Base-by-base conservation (phyloP, 2,329 filamentous ascomycete genomes). In the Furcasterigmium sp. region DNA sequence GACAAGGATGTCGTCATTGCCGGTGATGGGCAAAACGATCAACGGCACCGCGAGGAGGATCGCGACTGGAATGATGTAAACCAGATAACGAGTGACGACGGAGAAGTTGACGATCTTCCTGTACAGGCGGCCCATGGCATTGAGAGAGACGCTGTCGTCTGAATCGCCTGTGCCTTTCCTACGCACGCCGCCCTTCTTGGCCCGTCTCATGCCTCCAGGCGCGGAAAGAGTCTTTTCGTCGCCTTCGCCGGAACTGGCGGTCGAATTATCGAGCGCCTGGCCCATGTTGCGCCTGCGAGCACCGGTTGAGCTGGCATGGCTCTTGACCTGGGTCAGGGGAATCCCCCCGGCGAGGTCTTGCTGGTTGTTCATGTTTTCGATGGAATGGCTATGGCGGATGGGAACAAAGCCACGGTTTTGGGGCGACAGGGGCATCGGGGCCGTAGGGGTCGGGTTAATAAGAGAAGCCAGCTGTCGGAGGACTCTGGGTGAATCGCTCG, bases 41-140 rank as follows among this genome's bases (percentile, higher is more conserved):
- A 87, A 67, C 11, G 83, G 83, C 6, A 81, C 58, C 8, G 80
- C 80, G 41, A 87, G 69, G 20, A 84, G 55, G 14, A 82, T 46
- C 37, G 73, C 80, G 23, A 87, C 65, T 5, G 84, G 84, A 19
- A 82, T 63, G 49, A 87, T 74, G 56, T 86, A 87, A 49, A 87
- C 70, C 38, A 85, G 65, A 56, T 87, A 87, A 37, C 83, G 72
- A 4, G 79, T 83, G 47, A 85, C 55, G 49, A 81, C 69, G 8
- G 79, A 83, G 55, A 82, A 82, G 52, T 71, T 68, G 46, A 85
- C 65, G 48, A 87, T 72, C 58, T 76, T 83, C 54, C 73, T 71
- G 63, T 87, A 84, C 28, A 87, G 56, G 46, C 72, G 72, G 36
- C 84, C 84, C 70, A 87, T 78, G 47, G 75, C 75, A 52, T 81